Evolutionary conservation across 768 basidiomycete species (phyloP).

Genomic region (Tylopilus subfusipes): DNA sequence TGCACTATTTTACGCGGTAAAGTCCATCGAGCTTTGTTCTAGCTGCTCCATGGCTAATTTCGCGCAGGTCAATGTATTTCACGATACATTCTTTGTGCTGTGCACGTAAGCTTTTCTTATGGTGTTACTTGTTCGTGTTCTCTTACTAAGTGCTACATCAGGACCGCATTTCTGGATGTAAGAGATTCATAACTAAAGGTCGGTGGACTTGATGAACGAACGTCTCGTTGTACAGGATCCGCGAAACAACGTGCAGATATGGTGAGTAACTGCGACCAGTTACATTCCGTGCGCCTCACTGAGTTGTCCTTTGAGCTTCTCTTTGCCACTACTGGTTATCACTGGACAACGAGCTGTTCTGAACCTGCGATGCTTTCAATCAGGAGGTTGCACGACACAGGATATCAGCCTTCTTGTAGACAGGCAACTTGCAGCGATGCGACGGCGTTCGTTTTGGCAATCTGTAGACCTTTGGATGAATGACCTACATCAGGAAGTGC

Average conservation of each 20-base stretch:
- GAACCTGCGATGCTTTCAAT: slow-evolving; percentile 1
- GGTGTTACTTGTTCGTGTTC: not conserved
- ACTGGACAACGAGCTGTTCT: slow-evolving; percentile 12
- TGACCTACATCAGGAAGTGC: not conserved
- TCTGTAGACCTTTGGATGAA: slow-evolving; percentile 1
- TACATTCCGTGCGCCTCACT: not conserved
- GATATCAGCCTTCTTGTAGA: not conserved
- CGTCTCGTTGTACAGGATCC: slow-evolving; percentile 4
- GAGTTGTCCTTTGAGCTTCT: not conserved
- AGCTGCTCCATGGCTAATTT: not conserved
- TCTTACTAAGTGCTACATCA: not conserved
- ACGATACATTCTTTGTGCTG: not conserved
- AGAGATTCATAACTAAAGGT: not conserved
- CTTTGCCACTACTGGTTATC: slow-evolving; percentile 13
- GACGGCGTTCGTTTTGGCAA: not conserved
- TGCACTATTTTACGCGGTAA: slow-evolving; percentile 1
- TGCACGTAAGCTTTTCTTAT: slow-evolving; percentile 4
- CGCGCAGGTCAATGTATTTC: not conserved
- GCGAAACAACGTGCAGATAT: not conserved
- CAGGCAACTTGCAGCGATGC: not conserved
- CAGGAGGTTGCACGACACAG: not conserved
- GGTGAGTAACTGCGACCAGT: not conserved
- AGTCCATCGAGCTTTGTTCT: not conserved
- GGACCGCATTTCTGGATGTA: not conserved
- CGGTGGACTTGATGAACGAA: not conserved